Evolutionary conservation across 140 eudicot species (phyloP).

Genomic region (Senecio squalidus): DNA sequence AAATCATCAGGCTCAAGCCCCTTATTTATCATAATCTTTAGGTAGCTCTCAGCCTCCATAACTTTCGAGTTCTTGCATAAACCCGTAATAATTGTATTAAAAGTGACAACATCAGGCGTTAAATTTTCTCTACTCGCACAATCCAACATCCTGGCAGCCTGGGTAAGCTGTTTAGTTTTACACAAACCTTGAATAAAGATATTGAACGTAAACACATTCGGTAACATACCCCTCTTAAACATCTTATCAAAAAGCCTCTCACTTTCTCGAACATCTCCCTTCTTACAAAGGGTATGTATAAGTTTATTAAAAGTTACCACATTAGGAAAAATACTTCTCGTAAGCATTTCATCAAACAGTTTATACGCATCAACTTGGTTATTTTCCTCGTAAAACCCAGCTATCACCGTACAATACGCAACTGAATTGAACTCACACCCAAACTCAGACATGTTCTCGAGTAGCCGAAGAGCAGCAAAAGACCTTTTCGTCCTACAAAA

Average conservation of each 20-base stretch:
- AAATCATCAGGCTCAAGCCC: conserved; percentile 90
- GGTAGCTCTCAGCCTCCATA: conserved; percentile 68
- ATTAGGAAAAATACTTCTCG: conserved; percentile 42
- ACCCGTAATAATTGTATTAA: conserved; percentile 73
- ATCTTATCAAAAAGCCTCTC: conserved; percentile 67
- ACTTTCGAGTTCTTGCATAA: conserved; percentile 59
- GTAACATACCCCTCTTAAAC: conserved; percentile 64
- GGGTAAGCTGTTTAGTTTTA: conserved; percentile 38
- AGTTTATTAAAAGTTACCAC: conserved; percentile 78
- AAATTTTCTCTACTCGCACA: conserved; percentile 35
- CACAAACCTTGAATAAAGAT: conserved; percentile 82
- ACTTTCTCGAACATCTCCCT: conserved; percentile 62
- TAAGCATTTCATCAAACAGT: conserved; percentile 83
- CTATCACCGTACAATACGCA: conserved; percentile 77
- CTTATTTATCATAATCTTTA: conserved; percentile 64
- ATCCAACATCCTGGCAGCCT: conserved; percentile 59
- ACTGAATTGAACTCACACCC: conserved; percentile 71
- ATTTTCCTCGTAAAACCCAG: conserved; percentile 62
- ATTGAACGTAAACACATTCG: conserved; percentile 77
- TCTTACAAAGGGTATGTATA: conserved; percentile 60
- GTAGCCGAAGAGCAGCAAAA: conserved; percentile 75
- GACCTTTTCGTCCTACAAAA: conserved; percentile 73
- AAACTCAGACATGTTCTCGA: conserved; percentile 55
- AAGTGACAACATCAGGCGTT: conserved; percentile 74
- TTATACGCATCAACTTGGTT: conserved; percentile 39